phyloP scores from a whole-genome alignment of 495 filamentous ascomycete species.

The Aspergillus avenaceus region DNA sequence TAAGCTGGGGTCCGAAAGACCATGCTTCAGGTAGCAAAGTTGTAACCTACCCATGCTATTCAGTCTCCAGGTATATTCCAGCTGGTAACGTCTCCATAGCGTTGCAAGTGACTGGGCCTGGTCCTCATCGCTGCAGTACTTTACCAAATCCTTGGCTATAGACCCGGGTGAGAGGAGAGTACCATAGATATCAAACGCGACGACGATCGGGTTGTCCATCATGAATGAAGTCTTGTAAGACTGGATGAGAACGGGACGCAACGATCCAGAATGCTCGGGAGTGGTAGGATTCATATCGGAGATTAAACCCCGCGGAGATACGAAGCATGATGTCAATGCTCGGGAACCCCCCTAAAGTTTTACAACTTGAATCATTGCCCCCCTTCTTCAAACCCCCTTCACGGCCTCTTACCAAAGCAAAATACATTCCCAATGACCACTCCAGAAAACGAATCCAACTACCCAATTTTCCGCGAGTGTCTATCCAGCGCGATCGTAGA shows the following conservation, averaged over 20 bases:
- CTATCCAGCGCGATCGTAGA: constrained; percentile 54
- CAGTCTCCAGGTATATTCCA: constrained; percentile 80
- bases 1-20: too few relatives aligned
- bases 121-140: constrained; percentile 45
- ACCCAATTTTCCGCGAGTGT: constrained; percentile 67
- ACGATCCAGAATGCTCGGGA: too few relatives aligned
- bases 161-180: constrained; percentile 68
- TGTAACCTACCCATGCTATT: constrained; percentile 67
- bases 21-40: too few relatives aligned
- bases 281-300: too few relatives aligned
- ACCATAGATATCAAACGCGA: constrained; percentile 77
- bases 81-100: constrained; percentile 58
- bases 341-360: neutral
- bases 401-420: too few relatives aligned
- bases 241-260: too few relatives aligned
- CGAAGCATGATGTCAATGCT: neutral
- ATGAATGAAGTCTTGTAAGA: neutral
- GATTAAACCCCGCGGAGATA: too few relatives aligned
- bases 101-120: constrained; percentile 48
- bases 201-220: constrained; percentile 22
- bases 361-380: neutral
- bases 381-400: too few relatives aligned
- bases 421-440: neutral
- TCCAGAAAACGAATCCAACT: constrained; percentile 45
- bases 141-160: constrained; percentile 51